Percentiles rank a stretch among this genome's conserved stretches.
Evolutionary conservation across 225 moss, liverwort and hornwort species (phyloP).

Genomic region (Thuidium tamariscinum): DNA sequence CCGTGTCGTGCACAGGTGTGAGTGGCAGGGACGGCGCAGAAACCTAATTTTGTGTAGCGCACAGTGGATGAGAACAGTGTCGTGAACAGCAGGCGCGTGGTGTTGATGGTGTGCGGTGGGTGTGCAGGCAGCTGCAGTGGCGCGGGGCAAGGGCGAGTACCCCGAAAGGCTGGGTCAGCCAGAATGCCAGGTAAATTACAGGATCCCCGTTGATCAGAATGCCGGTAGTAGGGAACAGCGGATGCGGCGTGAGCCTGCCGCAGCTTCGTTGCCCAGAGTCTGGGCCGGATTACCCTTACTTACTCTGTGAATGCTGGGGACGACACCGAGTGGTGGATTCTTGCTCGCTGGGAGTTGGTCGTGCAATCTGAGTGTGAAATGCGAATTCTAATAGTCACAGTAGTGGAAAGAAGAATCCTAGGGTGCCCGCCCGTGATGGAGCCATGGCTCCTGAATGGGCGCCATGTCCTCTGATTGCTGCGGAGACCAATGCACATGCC

Average conservation of each 20-base stretch:
- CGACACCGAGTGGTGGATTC: background rate
- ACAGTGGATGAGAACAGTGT: background rate
- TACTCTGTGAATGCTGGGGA: background rate
- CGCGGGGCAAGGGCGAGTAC: slow-evolving; percentile 95
- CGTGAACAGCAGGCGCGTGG: background rate
- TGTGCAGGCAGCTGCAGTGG: slow-evolving; percentile 83
- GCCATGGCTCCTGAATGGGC: background rate
- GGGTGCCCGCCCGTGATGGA: background rate
- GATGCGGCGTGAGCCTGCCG: too few relatives aligned
- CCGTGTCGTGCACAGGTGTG: background rate
- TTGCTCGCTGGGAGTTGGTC: background rate
- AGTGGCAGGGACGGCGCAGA: background rate
- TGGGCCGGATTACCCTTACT: background rate
- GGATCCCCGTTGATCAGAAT: background rate
- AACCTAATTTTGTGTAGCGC: slow-evolving; percentile 12
- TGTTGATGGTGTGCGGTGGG: slow-evolving; percentile 1
- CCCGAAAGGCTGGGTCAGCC: slow-evolving; percentile 95
- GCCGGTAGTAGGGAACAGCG: background rate
- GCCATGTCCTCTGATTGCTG: background rate
- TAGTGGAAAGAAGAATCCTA: background rate
- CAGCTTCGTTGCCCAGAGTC: background rate
- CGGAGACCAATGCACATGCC: background rate
- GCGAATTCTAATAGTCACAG: background rate
- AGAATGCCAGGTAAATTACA: slow-evolving; percentile 80
- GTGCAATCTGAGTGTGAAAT: background rate